Base-by-base conservation (phyloP, 2,329 filamentous ascomycete genomes). In the Pseudogymnoascus destructans region DNA sequence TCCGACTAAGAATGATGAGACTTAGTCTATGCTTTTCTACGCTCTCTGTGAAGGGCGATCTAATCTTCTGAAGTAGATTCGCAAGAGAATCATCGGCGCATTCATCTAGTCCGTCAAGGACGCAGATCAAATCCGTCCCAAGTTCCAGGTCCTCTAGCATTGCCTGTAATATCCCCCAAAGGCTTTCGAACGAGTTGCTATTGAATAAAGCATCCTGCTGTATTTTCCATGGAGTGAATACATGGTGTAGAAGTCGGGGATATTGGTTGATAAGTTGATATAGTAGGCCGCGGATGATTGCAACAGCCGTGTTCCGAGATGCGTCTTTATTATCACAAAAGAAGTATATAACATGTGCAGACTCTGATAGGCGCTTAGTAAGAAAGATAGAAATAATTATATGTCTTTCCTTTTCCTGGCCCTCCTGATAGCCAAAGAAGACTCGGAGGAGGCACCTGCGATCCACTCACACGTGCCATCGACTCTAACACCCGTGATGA, bases 241-340 rank as follows among this genome's bases (percentile, higher is more conserved):
- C 56, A 32, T 60, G 54, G 13, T 59, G 21, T 21, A 59, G 55
- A n/a, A 64, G 57, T 23, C 59, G 32, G 5, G 60, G 60, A 5
- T 21, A 57, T 10, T 17, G 58, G 32, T 57, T 25, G 5, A 73
- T 57, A 0, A 79, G 65, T 11, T 72, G 56, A 30, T 68, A 74
- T 1, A 77, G 64, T 0, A 79, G 65, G 0, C 76, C 74, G 0
- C 72, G 70, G 2, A 79, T 60, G 0, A 77, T 70, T 0, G 73
- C 66, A 0, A 63, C 67, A 0, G 71, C 71, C 46, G 64, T 74
- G 59, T 74, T 76, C 17, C 74, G 36, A 0, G 63, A 59, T 4
- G 61, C n/a, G 38, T 75, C 63, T 7, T 70, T 70, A n/a, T 66
- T 66, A 62, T 79, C 70, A 63, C 72, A 78, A 65, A 77, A 74